phyloP scores from a whole-genome alignment of 208 protist species.

The Acanthamoeba sp. region DNA sequence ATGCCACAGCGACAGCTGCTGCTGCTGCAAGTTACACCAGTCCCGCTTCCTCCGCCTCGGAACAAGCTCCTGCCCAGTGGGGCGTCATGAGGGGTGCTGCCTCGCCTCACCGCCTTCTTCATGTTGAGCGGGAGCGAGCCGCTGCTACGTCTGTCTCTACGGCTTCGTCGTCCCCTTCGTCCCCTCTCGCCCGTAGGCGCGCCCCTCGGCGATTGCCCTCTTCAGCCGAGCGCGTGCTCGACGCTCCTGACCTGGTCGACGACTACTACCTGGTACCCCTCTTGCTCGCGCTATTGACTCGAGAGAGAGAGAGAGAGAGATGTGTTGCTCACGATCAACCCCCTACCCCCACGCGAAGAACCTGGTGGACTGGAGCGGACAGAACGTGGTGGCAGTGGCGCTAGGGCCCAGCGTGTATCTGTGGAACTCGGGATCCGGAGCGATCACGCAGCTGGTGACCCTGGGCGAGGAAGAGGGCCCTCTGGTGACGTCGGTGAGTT shows the following conservation, averaged over 20 bases:
- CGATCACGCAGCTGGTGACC: constrained; percentile 93
- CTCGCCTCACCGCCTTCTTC: not conserved
- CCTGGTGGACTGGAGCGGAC: constrained; percentile 97
- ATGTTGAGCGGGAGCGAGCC: not conserved
- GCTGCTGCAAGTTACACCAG: not conserved
- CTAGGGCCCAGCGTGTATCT: constrained; percentile 91
- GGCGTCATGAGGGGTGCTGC: not conserved
- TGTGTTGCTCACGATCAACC: not conserved
- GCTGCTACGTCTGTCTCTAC: not conserved
- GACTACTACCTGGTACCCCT: constrained; percentile 97
- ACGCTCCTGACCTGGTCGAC: constrained; percentile 98
- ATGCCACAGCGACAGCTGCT: too few species aligned
- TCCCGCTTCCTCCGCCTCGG: not conserved
- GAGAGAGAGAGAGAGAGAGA: not conserved
- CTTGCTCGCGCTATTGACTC: too few species aligned
- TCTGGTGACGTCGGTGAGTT: constrained; percentile 91
- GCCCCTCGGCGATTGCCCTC: not conserved
- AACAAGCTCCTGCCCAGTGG: not conserved
- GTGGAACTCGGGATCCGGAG: constrained; percentile 97
- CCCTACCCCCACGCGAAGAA: too few species aligned
- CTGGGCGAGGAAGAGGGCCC: constrained; percentile 83
- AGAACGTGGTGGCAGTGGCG: constrained; percentile 96
- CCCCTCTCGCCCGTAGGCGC: not conserved
- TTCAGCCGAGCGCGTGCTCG: constrained; percentile 93
- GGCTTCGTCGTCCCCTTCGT: not conserved